A percentile compares a stretch with the other conserved stretches of the same genome.
Conservation (phyloP, 345 rosid species). For the Jatropha curcas region DNA sequence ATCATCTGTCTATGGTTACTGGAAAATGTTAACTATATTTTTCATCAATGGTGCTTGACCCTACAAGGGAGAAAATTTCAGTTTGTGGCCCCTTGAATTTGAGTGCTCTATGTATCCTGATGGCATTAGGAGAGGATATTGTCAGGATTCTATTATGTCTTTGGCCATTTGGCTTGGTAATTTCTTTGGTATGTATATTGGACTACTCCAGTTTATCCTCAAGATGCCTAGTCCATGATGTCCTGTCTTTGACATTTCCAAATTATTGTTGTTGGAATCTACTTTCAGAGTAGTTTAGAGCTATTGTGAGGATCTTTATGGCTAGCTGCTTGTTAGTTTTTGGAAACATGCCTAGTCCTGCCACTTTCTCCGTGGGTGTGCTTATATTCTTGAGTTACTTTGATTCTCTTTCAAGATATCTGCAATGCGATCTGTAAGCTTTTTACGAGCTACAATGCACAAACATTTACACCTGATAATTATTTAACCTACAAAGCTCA, state of each 20-base stretch:
- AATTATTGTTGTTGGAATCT: background rate
- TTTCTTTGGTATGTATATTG: background rate
- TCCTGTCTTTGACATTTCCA: background rate
- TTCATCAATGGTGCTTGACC: background rate
- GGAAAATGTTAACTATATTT: background rate
- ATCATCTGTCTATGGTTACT: background rate
- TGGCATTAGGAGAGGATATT: background rate
- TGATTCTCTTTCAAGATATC: background rate
- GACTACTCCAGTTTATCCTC: background rate
- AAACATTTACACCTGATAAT: background rate
- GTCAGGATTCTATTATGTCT: background rate
- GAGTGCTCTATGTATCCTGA: background rate
- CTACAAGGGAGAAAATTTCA: background rate
- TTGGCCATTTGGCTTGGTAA: background rate
- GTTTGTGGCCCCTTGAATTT: background rate
- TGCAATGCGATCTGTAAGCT: background rate
- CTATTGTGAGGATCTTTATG: background rate
- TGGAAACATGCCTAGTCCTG: background rate
- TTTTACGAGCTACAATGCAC: background rate
- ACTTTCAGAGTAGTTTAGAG: background rate
- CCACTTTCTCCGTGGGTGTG: background rate
- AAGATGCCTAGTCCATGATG: background rate
- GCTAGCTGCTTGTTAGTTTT: background rate
- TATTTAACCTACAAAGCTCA: background rate
- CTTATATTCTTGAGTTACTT: constrained; percentile 2